Base-by-base conservation (phyloP, 352 stramenopile species). In the Phytophthora multivora region DNA sequence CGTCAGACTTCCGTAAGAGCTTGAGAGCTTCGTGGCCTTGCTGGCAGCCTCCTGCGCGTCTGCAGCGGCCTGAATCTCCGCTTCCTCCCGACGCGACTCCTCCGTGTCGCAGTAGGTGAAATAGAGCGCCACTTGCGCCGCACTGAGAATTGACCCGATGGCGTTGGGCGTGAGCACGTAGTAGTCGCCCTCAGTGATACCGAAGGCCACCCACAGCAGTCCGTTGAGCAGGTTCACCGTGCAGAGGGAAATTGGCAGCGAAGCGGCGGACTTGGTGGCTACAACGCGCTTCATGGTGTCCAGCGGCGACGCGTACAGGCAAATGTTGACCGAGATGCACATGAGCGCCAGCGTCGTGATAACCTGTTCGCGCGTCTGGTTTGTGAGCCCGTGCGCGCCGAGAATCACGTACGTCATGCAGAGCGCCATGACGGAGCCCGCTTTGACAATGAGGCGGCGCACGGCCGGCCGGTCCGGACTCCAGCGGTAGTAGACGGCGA, bases 231-330 rank as follows among this genome's bases (percentile, higher is more conserved):
- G 68, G 38, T 72, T 80, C 10, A 83, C 63, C 0, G 63, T 49
- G 36, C 77, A 79, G 41, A 88, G 66, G 21, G 55, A 65, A 46
- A 86, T 75, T 0, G 79, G 79, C 31, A 88, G 69, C 52, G 69
- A 80, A 11, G 71, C 69, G 10, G 73, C 66, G 46, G 68, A 83
- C 45, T 80, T 81, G 31, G 70, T 79, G 13, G 50, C 55, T 11
- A 88, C 31, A 8, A 84, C 79, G 2, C 64, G 58, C 31, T 58
- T 62, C 51, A 88, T 79, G 3, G 71, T 82, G 25, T 73, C 73
- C n/a, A 86, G 57, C 13, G 75, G 79, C 8, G 73, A 79, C 39
- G 59, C 73, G 47, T 82, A 86, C 10, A 88, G 55, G 1, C 66
- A 70, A 21, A 80, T 66, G 15, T 74, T 76, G 25, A 65, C 58